Percentiles rank a stretch among this genome's conserved stretches.
Evolutionary conservation across 2,329 filamentous ascomycete genomes (phyloP).

Genomic region (Ceratocystis huliohia): DNA sequence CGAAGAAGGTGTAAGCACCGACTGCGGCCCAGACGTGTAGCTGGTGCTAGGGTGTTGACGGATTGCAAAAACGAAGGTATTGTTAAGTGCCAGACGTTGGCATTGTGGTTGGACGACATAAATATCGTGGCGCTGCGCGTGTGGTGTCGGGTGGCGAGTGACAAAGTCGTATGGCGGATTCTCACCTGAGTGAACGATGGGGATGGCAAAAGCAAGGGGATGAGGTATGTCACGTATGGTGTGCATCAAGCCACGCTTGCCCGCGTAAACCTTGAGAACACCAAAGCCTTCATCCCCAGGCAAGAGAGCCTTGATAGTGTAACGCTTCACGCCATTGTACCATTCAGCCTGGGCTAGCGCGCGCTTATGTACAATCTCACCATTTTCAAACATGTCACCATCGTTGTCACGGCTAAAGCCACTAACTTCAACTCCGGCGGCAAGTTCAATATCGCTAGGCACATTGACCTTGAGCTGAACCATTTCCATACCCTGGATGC

Average conservation of each 20-base stretch:
- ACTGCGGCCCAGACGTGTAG: constrained; percentile 23
- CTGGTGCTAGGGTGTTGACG: constrained; percentile 70
- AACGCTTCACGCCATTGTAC: constrained; percentile 75
- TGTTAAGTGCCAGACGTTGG: constrained; percentile 74
- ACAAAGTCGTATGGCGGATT: constrained; percentile 94
- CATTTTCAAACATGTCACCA: constrained; percentile 86
- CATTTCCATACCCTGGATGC: constrained; percentile 86
- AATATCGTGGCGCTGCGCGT: constrained; percentile 92
- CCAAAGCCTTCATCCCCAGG: constrained; percentile 86
- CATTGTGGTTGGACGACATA: constrained; percentile 97
- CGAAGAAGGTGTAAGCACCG: constrained; percentile 34
- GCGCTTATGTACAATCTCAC: constrained; percentile 72
- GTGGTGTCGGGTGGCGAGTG: constrained; percentile 83
- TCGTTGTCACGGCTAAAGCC: constrained; percentile 71
- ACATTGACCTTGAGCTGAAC: constrained; percentile 80
- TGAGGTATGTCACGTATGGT: constrained; percentile 94
- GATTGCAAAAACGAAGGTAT: constrained; percentile 94
- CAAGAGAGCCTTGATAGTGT: constrained; percentile 82
- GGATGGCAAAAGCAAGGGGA: constrained; percentile 76
- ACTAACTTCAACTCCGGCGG: constrained; percentile 81
- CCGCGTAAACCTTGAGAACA: constrained; percentile 80
- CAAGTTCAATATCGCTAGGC: constrained; percentile 78
- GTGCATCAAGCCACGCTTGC: constrained; percentile 91
- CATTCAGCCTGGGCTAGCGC: constrained; percentile 87
- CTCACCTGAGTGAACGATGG: constrained; percentile 76